phyloP scores from a whole-genome alignment of 805 yeast species.

The Wickerhamomyces mucosus region DNA sequence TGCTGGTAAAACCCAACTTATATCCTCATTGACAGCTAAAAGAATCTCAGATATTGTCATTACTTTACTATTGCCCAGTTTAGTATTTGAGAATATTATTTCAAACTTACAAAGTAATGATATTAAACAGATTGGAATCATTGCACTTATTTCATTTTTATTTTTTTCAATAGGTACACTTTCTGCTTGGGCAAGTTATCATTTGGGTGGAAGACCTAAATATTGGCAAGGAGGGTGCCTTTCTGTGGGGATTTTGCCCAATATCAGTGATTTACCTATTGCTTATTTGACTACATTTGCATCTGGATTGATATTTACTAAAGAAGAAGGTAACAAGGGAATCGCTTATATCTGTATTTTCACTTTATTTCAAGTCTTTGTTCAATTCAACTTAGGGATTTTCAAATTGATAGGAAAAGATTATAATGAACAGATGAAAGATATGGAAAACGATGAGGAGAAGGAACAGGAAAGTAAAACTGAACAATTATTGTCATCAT shows the following conservation, averaged over 20 bases:
- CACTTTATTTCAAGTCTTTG: conserved; percentile 50
- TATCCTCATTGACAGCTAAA: conserved; percentile 52
- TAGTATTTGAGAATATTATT: conserved; percentile 56
- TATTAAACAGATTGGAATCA: conserved; percentile 61
- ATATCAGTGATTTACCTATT: conserved; percentile 69
- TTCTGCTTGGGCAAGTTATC: conserved; percentile 26
- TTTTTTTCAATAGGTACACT: conserved; percentile 41
- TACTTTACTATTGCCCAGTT: conserved; percentile 53
- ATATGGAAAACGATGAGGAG: conserved; percentile 2
- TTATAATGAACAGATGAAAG: conserved; percentile 19
- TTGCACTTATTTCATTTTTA: conserved; percentile 40
- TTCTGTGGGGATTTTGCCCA: conserved; percentile 64
- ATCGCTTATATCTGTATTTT: conserved; percentile 78
- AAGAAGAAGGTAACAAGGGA: conserved; percentile 59
- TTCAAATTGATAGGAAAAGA: conserved; percentile 64
- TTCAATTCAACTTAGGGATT: conserved; percentile 69
- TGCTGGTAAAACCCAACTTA: conserved; percentile 46
- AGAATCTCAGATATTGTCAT: conserved; percentile 58
- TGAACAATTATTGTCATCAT: not conserved
- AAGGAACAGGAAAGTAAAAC: not conserved
- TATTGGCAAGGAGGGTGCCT: conserved; percentile 65
- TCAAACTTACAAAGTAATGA: conserved; percentile 51
- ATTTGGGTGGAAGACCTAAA: conserved; percentile 31
- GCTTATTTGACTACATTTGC: conserved; percentile 64
- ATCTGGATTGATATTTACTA: conserved; percentile 36